Evolutionary conservation across 169 alveolate species (phyloP).

Genomic region (Besnoitia besnoiti): DNA sequence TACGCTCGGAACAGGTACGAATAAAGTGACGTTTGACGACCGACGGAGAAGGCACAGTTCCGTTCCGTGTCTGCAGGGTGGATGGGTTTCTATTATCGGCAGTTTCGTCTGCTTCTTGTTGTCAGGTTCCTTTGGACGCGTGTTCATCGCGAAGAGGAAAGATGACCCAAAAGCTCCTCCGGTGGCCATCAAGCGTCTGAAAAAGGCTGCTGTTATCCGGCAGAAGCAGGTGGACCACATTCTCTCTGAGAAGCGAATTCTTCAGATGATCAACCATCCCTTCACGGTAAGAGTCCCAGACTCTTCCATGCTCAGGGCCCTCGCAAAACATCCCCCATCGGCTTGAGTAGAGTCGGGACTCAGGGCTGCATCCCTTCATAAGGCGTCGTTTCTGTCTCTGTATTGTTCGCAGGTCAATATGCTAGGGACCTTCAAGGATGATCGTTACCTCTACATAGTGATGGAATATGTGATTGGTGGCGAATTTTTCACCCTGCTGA

Average conservation of each 20-base stretch:
- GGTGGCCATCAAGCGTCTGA: constrained; percentile 83
- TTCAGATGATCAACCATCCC: constrained; percentile 70
- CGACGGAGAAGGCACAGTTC: too few relatives aligned
- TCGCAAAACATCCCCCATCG: background rate
- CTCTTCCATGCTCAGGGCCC: background rate
- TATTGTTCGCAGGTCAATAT: constrained; percentile 64
- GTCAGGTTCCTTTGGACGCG: constrained; percentile 90
- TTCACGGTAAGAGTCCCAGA: constrained; percentile 59
- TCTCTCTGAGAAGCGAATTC: constrained; percentile 81
- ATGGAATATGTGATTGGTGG: constrained; percentile 89
- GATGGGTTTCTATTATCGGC: background rate
- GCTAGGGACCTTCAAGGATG: constrained; percentile 65
- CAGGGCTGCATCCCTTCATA: background rate
- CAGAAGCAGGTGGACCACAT: constrained; percentile 85
- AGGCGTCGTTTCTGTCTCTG: background rate
- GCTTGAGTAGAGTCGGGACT: background rate
- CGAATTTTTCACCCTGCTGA: constrained; percentile 85
- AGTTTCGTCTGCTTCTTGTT: background rate
- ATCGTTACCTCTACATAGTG: constrained; percentile 63
- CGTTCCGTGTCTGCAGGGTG: background rate
- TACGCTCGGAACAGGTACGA: constrained; percentile 63
- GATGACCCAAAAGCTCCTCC: constrained; percentile 71
- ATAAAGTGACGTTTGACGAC: background rate
- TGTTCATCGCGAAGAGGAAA: constrained; percentile 80
- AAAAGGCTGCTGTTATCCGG: constrained; percentile 81